phyloP scores from a whole-genome alignment of 345 rosid genomes.

The Eucalyptus viminalis region DNA sequence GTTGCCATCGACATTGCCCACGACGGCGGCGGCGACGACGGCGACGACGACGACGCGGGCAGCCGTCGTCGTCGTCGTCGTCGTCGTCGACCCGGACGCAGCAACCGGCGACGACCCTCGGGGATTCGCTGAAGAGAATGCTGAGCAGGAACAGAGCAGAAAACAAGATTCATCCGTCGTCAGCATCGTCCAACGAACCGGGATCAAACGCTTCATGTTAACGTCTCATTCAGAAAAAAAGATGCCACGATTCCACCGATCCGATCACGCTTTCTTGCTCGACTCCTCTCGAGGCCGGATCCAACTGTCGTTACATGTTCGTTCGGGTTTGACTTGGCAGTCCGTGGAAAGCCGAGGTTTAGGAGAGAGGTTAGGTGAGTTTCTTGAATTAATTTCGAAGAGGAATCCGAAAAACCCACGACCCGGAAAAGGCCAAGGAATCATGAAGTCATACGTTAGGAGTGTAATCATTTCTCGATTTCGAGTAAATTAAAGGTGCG shows the following conservation, averaged over 20 bases:
- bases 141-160: constrained; percentile 21
- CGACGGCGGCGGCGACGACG: background rate
- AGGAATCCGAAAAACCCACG: background rate
- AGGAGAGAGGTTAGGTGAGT: background rate
- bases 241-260: background rate
- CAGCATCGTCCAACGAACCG: background rate
- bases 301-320: background rate
- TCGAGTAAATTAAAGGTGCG: background rate
- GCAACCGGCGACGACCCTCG: constrained; percentile 4
- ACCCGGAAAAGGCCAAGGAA: background rate
- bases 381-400: background rate
- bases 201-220: background rate
- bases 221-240: background rate
- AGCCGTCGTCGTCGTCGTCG: background rate
- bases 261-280: background rate
- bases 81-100: background rate
- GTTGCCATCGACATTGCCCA: constrained; percentile 3
- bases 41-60: background rate
- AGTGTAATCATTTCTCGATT: background rate
- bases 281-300: background rate
- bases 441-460: background rate
- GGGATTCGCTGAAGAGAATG: constrained; percentile 52
- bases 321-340: background rate
- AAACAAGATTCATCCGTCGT: constrained; percentile 27
- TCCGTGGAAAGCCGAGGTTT: background rate